Base-by-base conservation (phyloP, 140 eudicot genomes). In the Erigeron philadelphicus region DNA sequence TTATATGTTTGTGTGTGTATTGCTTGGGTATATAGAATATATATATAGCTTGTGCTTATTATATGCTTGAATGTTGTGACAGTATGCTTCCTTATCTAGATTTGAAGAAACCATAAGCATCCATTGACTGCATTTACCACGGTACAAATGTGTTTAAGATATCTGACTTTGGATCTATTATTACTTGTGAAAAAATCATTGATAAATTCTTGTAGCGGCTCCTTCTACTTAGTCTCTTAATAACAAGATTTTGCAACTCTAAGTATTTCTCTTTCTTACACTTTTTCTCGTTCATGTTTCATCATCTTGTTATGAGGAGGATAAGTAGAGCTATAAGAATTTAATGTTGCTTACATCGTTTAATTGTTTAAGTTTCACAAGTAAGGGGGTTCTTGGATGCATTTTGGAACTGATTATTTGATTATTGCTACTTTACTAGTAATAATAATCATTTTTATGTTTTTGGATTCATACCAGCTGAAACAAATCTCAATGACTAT, bases 1-100 rank as follows among this genome's bases (percentile, higher is more conserved):
- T 17, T 15, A 52, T 52, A 16, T 53, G 59, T 53, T 8, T 55
- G 5, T 40, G 55, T 13, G 41, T 72, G 53, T 49, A 6, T 64
- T 53, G 62, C 8, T 64, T 42, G 56, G 53, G 7, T 31, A 21
- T 64, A 53, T 53, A 41, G 59, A 55, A n/a, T 62, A 3, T 61
- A 3, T 61, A 15, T 12, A 61, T 49, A 40, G 16, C 54, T 41
- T 52, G 38, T 52, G 70, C 50, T 50, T 64, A 53, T 63, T 73
- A 19, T 73, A 63, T 73, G 56, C 70, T 72, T 48, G 38, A 35
- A 19, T 59, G 16, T 41, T 63, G 47, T 50, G 15, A 54, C 11
- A 64, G 3, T 64, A 13, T 62, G 42, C 41, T 41, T 73, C 38
- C 54, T 64, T 64, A 16, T 62, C 31, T 72, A 52, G 3, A 49